Conservation (phyloP, 1,284 basidiomycete species). For the Leccinum subatratum region DNA sequence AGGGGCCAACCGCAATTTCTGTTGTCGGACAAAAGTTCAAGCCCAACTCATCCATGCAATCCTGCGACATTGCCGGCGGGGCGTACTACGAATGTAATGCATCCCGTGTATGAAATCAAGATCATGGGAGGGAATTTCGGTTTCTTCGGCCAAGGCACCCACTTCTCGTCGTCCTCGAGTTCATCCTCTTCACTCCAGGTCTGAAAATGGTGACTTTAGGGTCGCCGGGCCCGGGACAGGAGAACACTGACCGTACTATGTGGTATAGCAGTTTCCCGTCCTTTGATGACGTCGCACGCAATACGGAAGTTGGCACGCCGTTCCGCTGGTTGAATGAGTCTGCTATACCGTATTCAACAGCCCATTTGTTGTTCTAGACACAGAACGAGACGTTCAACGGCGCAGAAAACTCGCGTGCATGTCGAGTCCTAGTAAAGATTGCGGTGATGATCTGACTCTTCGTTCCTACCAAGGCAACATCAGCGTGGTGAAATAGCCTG, state of each 20-base stretch:
- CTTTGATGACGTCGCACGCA: background rate
- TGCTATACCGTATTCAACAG: background rate
- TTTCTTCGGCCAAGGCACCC: slow-evolving; percentile 18
- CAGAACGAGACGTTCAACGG: background rate
- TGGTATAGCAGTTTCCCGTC: background rate
- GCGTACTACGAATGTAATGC: slow-evolving; percentile 2
- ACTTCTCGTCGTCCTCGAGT: slow-evolving; percentile 16
- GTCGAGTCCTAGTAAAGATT: slow-evolving; percentile 9
- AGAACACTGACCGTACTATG: background rate
- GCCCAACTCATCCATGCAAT: background rate
- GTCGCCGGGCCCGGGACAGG: too few relatives aligned
- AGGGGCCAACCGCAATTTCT: background rate
- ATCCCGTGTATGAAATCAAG: slow-evolving; percentile 1
- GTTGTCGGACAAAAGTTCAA: slow-evolving; percentile 6
- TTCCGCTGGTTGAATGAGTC: background rate
- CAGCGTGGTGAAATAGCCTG: background rate
- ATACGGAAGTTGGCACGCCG: background rate
- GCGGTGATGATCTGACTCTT: slow-evolving; percentile 1
- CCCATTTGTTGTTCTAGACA: slow-evolving; percentile 11
- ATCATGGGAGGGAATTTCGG: background rate
- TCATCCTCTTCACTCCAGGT: background rate
- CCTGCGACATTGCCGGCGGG: background rate
- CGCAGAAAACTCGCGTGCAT: slow-evolving; percentile 10
- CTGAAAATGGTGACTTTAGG: background rate
- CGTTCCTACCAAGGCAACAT: background rate